Base-by-base conservation (phyloP, 78 protist species). In the Pigoraptor vietnamica region DNA sequence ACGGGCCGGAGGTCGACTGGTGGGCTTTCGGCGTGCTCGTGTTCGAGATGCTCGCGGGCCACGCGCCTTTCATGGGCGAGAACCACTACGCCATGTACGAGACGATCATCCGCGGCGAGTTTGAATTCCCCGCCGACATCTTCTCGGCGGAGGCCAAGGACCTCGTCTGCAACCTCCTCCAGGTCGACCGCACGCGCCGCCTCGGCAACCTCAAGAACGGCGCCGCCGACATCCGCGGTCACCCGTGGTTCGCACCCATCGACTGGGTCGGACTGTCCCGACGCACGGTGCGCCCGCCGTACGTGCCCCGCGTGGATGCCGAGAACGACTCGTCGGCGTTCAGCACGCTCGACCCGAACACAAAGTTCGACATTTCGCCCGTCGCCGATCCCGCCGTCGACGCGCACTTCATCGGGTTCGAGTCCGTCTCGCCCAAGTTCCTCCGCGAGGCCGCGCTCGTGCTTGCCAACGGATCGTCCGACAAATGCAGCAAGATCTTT, bases 41-140 rank as follows among this genome's bases (percentile, higher is more conserved):
- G 33, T 92, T 84, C 37, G 93, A 92, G 81, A 92, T 92, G 93
- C 93, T 55, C 24, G 92, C 39, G 48, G 92, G 94, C 32, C 91
- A 91, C 40, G 92, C 97, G 29, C 99, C 99, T 2, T 99, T 98
- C 94, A 96, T 86, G 88, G 98, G 95, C 94, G 98, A 95, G 38
- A 91, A 93, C 91, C 98, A 97, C 35, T 94, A 95, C 89, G 92
- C 84, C 9, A 97, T 96, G 84, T 97, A 79, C 84, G 34, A 25
- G 32, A 79, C 21, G 10, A 79, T 79, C 84, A 25, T 79, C 84
- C 34, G 32, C 35, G 84, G 84, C 84, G 34, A 79, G 84, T 79
- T 21, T 25, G 21, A 14, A 2, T 79, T 79, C 84, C 84, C 23
- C 32, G 21, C 35, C 35, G 32, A 25, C 84, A 25, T 25, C 84